Evolutionary conservation across 306 rosid genomes (phyloP).

Genomic region (Medicago arabica): DNA sequence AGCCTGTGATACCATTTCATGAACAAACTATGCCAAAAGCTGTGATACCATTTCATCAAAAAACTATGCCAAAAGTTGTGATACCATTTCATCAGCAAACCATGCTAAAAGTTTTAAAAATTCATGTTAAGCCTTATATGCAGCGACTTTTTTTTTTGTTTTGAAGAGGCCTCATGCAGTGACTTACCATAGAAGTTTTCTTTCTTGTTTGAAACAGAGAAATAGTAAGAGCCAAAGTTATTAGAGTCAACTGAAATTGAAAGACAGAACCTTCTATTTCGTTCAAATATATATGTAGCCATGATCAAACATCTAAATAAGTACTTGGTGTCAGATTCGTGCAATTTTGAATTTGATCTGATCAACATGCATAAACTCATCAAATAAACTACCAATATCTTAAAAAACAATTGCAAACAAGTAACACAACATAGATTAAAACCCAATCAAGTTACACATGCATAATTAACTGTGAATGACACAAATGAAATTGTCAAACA

Average conservation of each 20-base stretch:
- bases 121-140: too few relatives aligned
- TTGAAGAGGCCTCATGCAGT: too few relatives aligned
- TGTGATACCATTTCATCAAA: too few relatives aligned
- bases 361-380: background rate
- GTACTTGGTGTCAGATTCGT: constrained; percentile 64
- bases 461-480: background rate
- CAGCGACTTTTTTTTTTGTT: too few relatives aligned
- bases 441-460: background rate
- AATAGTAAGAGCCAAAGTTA: constrained; percentile 53
- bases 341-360: constrained; percentile 24
- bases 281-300: constrained; percentile 67
- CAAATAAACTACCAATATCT: background rate
- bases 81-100: too few relatives aligned
- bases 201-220: too few relatives aligned
- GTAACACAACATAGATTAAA: too few relatives aligned
- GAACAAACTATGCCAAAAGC: too few relatives aligned
- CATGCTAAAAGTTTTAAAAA: too few relatives aligned
- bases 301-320: constrained; percentile 75
- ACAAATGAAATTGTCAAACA: background rate
- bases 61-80: too few relatives aligned
- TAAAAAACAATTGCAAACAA: background rate
- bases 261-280: constrained; percentile 72
- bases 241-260: constrained; percentile 64
- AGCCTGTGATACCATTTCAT: too few relatives aligned
- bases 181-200: too few relatives aligned